Evolutionary conservation across 495 filamentous ascomycete species (phyloP).

Genomic region (Jackrogersella multiformis): DNA sequence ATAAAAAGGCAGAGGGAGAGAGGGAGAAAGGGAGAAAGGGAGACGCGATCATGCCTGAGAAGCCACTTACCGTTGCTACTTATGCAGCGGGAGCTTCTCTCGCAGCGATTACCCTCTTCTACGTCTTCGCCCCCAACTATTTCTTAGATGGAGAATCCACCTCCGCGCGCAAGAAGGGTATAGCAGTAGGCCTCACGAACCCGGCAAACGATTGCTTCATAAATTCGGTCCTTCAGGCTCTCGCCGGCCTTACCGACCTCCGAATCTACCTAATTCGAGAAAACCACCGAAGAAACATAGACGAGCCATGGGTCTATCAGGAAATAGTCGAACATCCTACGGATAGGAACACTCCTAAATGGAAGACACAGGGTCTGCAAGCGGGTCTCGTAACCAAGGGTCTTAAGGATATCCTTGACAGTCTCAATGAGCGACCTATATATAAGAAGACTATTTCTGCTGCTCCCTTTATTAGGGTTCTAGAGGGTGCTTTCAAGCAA

Average conservation of each 20-base stretch:
- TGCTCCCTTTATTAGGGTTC: conserved; percentile 74
- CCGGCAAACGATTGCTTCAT: conserved; percentile 99
- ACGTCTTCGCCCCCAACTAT: conserved; percentile 95
- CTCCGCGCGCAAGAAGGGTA: conserved; percentile 79
- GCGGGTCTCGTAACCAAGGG: conserved; percentile 84
- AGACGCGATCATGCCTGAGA: conserved; percentile 77
- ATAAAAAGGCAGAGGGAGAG: background rate
- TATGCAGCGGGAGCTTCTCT: conserved; percentile 97
- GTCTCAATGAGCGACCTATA: conserved; percentile 92
- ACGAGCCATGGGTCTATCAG: conserved; percentile 76
- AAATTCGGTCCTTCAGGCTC: conserved; percentile 93
- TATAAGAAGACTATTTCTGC: conserved; percentile 95
- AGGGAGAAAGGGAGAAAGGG: background rate
- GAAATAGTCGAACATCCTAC: conserved; percentile 54
- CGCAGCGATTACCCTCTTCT: conserved; percentile 93
- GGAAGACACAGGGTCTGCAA: conserved; percentile 78
- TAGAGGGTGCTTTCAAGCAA: conserved; percentile 88
- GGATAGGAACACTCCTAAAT: conserved; percentile 62
- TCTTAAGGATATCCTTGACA: conserved; percentile 90
- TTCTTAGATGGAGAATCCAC: conserved; percentile 83
- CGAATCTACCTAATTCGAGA: conserved; percentile 90
- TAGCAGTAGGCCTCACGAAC: conserved; percentile 83
- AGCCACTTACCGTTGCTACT: conserved; percentile 82
- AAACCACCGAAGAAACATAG: conserved; percentile 79
- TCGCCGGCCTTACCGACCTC: conserved; percentile 94